Conservation (phyloP, 163 green algal species). For the Scenedesmus sp. region DNA sequence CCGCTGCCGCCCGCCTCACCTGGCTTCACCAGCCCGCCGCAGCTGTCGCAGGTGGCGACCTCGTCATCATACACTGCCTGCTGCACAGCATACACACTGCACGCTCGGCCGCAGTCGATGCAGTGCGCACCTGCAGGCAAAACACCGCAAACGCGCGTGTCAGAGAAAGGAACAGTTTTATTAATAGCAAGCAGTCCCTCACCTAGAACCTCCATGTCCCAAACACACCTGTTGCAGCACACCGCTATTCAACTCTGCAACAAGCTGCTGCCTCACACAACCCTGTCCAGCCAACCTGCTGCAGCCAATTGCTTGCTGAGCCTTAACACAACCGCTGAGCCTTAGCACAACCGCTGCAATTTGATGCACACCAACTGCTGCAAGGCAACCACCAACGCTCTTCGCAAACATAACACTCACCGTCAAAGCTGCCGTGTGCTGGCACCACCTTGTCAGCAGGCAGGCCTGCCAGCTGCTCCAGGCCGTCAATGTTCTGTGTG, state of each 20-base stretch:
- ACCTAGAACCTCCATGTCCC: too few species aligned
- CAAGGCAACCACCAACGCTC: not conserved
- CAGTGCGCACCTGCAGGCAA: constrained; percentile 58
- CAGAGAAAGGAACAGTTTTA: too few species aligned
- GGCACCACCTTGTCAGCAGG: constrained; percentile 68
- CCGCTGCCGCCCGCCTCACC: not conserved
- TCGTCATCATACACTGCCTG: constrained; percentile 45
- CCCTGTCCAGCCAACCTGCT: not conserved
- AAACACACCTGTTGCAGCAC: too few species aligned
- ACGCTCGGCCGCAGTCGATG: constrained; percentile 60
- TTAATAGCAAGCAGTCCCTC: too few species aligned
- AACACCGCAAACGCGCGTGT: not conserved
- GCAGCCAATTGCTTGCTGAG: too few species aligned
- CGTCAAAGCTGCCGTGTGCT: constrained; percentile 89
- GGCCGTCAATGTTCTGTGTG: constrained; percentile 89
- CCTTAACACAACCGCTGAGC: too few species aligned
- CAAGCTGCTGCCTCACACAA: not conserved
- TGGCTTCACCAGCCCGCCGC: constrained; percentile 78
- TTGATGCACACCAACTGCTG: not conserved
- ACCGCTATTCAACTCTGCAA: not conserved
- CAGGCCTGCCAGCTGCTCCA: constrained; percentile 81
- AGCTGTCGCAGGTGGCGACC: constrained; percentile 36
- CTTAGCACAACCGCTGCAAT: too few species aligned
- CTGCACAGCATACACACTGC: constrained; percentile 45
- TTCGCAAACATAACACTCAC: constrained; percentile 5